phyloP scores from a whole-genome alignment of 345 rosid genomes.

The Fremontodendron californicum region DNA sequence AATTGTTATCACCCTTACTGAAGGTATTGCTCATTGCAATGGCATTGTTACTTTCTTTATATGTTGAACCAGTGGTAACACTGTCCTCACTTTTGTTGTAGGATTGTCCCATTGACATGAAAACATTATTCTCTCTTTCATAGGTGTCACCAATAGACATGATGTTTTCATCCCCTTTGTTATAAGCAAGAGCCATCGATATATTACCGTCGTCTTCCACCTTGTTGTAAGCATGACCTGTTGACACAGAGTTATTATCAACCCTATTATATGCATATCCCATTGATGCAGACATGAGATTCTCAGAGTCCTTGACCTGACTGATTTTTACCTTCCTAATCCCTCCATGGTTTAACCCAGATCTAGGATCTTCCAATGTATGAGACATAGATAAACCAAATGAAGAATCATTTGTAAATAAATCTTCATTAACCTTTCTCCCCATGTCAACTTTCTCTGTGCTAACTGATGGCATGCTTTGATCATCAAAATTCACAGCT shows the following conservation, averaged over 20 bases:
- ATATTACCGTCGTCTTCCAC: slow-evolving; percentile 22
- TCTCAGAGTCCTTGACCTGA: slow-evolving; percentile 45
- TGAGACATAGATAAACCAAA: slow-evolving; percentile 44
- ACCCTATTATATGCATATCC: slow-evolving; percentile 24
- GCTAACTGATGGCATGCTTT: slow-evolving; percentile 24
- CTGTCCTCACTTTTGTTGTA: slow-evolving; percentile 37
- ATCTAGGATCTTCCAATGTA: slow-evolving; percentile 34
- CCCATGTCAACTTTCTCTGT: slow-evolving; percentile 26
- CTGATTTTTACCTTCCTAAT: slow-evolving; percentile 55
- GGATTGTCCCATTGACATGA: slow-evolving; percentile 43
- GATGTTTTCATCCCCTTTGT: slow-evolving; percentile 25
- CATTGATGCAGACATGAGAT: slow-evolving; percentile 28
- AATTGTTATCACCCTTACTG: slow-evolving; percentile 35
- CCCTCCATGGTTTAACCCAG: slow-evolving; percentile 36
- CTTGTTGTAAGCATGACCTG: slow-evolving; percentile 25
- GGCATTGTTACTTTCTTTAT: slow-evolving; percentile 36
- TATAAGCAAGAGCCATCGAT: slow-evolving; percentile 28
- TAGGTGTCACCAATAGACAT: slow-evolving; percentile 34
- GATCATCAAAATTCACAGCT: slow-evolving; percentile 29
- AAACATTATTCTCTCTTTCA: slow-evolving; percentile 36
- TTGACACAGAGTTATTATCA: slow-evolving; percentile 23
- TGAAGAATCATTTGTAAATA: slow-evolving; percentile 31
- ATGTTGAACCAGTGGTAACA: slow-evolving; percentile 32
- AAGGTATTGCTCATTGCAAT: slow-evolving; percentile 36
- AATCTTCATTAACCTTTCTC: slow-evolving; percentile 33